phyloP scores from a whole-genome alignment of 305 asterid genomes.

The Fraxinus albicans region DNA sequence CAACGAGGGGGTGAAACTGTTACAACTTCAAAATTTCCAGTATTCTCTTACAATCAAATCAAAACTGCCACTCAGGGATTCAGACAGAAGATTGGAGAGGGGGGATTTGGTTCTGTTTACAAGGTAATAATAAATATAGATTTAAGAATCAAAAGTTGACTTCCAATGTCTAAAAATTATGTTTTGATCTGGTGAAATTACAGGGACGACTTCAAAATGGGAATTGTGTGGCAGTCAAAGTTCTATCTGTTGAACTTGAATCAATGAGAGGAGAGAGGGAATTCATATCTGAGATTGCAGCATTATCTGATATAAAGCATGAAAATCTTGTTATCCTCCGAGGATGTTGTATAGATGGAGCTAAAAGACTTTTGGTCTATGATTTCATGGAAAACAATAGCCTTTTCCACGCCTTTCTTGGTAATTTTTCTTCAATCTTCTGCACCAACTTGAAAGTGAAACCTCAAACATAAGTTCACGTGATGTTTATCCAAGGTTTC shows the following conservation, averaged over 20 bases:
- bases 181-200: conserved; percentile 18
- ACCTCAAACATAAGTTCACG: neutral
- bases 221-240: conserved; percentile 58
- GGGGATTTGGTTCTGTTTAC: conserved; percentile 72
- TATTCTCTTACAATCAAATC: conserved; percentile 51
- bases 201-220: conserved; percentile 63
- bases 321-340: conserved; percentile 59
- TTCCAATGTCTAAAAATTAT: neutral
- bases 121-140: conserved; percentile 39
- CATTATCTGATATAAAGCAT: conserved; percentile 60
- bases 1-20: conserved; percentile 29
- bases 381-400: conserved; percentile 73
- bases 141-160: neutral
- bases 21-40: conserved; percentile 34
- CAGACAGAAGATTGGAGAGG: conserved; percentile 71
- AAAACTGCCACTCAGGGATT: conserved; percentile 65
- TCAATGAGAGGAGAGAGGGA: conserved; percentile 69
- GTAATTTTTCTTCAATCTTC: conserved; percentile 24
- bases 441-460: neutral
- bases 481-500: neutral
- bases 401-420: conserved; percentile 54
- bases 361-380: conserved; percentile 60
- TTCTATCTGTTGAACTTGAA: conserved; percentile 51
- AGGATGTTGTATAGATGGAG: conserved; percentile 74
- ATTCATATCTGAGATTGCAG: conserved; percentile 65